Conservation (phyloP, 805 yeast genomes). For the Lachancea mirantina region DNA sequence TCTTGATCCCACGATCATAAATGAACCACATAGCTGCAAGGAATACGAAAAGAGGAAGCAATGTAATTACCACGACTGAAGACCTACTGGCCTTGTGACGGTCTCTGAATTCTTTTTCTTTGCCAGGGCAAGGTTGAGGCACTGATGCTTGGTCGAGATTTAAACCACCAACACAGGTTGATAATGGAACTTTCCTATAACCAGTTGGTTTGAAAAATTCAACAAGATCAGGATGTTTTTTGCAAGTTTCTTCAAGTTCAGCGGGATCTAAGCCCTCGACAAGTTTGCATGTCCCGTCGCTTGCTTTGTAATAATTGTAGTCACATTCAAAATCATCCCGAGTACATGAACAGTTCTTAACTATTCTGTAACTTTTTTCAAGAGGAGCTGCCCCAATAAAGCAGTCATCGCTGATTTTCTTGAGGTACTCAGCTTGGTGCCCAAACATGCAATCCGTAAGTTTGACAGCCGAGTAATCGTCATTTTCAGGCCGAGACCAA, state of each 20-base stretch:
- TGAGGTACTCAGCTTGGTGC: conserved; percentile 52
- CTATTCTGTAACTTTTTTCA: conserved; percentile 45
- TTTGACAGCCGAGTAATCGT: conserved; percentile 59
- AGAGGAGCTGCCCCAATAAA: conserved; percentile 67
- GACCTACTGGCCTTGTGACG: conserved; percentile 50
- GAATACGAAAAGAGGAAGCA: conserved; percentile 48
- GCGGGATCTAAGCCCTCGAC: conserved; percentile 67
- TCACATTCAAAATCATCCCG: conserved; percentile 92
- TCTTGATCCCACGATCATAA: conserved; percentile 71
- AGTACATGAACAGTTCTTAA: conserved; percentile 73
- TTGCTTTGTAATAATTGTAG: conserved; percentile 62
- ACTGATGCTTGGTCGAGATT: conserved; percentile 53
- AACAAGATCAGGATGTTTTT: conserved; percentile 41
- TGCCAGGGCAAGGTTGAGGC: conserved; percentile 83
- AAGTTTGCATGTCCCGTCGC: conserved; percentile 79
- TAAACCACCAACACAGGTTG: conserved; percentile 80
- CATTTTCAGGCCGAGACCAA: conserved; percentile 35
- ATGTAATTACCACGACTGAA: conserved; percentile 44
- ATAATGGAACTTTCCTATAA: conserved; percentile 75
- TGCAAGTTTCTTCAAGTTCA: conserved; percentile 57
- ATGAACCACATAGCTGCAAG: conserved; percentile 59
- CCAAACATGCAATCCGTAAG: conserved; percentile 66
- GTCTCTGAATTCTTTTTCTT: conserved; percentile 51
- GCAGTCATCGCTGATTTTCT: conserved; percentile 47
- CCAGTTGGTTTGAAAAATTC: conserved; percentile 89